These are phyloP conservation scores for Verticillium dahliae DNA, from an alignment of 2,329 filamentous ascomycete genomes.

Conservation along the genomic window DNA sequence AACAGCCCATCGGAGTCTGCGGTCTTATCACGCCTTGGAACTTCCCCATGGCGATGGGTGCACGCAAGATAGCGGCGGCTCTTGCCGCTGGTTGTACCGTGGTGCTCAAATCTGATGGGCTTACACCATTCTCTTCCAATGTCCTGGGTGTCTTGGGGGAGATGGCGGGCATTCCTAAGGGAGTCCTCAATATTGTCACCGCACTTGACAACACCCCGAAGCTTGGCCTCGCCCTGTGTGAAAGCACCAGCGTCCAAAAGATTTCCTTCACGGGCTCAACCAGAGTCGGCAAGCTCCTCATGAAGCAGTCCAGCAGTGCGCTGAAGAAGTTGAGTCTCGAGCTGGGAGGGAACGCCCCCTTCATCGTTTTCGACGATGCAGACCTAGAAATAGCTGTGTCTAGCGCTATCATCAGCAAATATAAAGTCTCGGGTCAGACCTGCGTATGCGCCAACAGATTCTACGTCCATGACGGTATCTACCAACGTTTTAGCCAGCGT, in stretches of 20 bases:
- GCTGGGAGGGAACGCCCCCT: slow-evolving; percentile 63
- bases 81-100: slow-evolving; percentile 92
- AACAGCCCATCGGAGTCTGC: slow-evolving; percentile 11
- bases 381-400: slow-evolving; percentile 63
- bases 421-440: slow-evolving; percentile 88
- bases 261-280: slow-evolving; percentile 67
- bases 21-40: slow-evolving; percentile 62
- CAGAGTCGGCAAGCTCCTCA: slow-evolving; percentile 44
- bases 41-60: slow-evolving; percentile 73
- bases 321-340: slow-evolving; percentile 64
- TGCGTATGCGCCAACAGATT: slow-evolving; percentile 86
- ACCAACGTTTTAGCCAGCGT: slow-evolving; percentile 62
- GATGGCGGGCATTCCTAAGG: slow-evolving; percentile 76
- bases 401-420: slow-evolving; percentile 80
- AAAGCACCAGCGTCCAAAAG: slow-evolving; percentile 59
- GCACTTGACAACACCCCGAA: slow-evolving; percentile 59
- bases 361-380: slow-evolving; percentile 72
- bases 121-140: slow-evolving; percentile 89
- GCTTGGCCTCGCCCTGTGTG: slow-evolving; percentile 58
- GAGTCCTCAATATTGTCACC: slow-evolving; percentile 50
- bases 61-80: slow-evolving; percentile 62
- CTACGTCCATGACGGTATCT: slow-evolving; percentile 70
- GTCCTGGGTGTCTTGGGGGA: slow-evolving; percentile 83
- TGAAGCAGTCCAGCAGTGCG: slow-evolving; percentile 65
- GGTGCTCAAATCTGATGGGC: slow-evolving; percentile 81